A percentile compares a stretch with the other conserved stretches of the same genome.
Evolutionary conservation across 805 yeast genomes (phyloP).

Genomic region (Vanderwaltozyma polyspora): DNA sequence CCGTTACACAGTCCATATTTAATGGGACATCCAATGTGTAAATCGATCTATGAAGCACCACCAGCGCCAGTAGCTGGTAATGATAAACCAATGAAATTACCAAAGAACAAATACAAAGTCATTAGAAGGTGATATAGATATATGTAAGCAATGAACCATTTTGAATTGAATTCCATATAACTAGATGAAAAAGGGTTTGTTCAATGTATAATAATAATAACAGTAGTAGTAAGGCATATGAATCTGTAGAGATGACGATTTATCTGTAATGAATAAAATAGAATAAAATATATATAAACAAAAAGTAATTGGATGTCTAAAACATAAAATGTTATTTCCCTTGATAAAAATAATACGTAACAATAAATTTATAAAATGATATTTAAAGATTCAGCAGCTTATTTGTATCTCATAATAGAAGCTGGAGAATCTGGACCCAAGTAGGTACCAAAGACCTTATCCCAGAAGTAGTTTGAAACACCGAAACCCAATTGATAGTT

Average conservation of each 20-base stretch:
- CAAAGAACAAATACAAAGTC: conserved; percentile 26
- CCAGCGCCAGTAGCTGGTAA: conserved; percentile 24
- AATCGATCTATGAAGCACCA: conserved; percentile 46
- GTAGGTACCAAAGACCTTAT: conserved; percentile 75
- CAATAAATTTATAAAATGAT: no score
- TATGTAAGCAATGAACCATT: neutral
- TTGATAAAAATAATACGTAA: no score
- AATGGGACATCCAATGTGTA: conserved; percentile 76
- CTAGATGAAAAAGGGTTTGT: no score
- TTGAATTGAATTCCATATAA: no score
- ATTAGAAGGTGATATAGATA: conserved; percentile 20
- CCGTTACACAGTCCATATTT: conserved; percentile 79
- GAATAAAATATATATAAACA: no score
- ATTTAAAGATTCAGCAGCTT: no score
- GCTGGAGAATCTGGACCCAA: conserved; percentile 35
- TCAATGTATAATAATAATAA: no score
- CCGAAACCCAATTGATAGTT: conserved; percentile 96
- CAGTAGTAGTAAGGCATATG: no score
- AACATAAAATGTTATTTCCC: no score
- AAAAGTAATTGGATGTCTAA: no score
- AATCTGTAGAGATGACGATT: no score
- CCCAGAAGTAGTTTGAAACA: conserved; percentile 92
- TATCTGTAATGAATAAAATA: no score
- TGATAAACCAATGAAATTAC: conserved; percentile 22
- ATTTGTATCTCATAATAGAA: conserved; percentile 27